Evolutionary conservation across 2,329 filamentous ascomycete species (phyloP).

Genomic region (Truncatella angustata): DNA sequence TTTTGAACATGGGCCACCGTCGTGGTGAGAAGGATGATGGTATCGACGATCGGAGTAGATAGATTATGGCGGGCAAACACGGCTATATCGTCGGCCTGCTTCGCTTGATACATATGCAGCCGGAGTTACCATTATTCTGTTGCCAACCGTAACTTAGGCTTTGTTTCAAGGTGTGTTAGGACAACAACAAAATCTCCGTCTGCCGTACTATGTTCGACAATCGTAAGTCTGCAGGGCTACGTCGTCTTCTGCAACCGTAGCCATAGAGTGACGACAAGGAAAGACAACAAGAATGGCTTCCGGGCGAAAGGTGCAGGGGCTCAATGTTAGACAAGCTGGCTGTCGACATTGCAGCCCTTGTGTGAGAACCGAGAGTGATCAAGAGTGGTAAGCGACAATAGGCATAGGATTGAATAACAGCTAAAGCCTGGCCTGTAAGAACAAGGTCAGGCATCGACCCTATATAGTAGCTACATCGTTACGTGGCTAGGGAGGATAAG

Average conservation of each 20-base stretch:
- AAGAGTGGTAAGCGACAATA: no score
- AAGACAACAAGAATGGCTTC: slow-evolving; percentile 10
- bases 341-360: slow-evolving; percentile 18
- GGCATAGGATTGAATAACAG: no score
- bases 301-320: slow-evolving; percentile 13
- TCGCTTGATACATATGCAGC: slow-evolving; percentile 35
- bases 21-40: slow-evolving; percentile 34
- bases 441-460: no score
- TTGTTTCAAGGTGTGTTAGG: neutral
- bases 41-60: slow-evolving; percentile 36
- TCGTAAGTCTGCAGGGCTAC: slow-evolving; percentile 17
- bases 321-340: slow-evolving; percentile 10
- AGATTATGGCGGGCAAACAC: slow-evolving; percentile 35
- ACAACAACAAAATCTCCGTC: slow-evolving; percentile 8
- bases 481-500: no score
- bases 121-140: slow-evolving; percentile 40
- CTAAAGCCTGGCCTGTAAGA: no score
- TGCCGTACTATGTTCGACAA: slow-evolving; percentile 6
- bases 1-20: slow-evolving; percentile 76
- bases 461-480: no score
- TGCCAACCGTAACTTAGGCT: slow-evolving; percentile 13
- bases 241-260: slow-evolving; percentile 24
- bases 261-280: slow-evolving; percentile 20
- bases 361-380: no score
- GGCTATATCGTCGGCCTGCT: slow-evolving; percentile 38